Evolutionary conservation across 2,329 filamentous ascomycete species (phyloP), one percentile per base, ranked within the genome.

Genomic region (Fusarium anguioides): DNA sequence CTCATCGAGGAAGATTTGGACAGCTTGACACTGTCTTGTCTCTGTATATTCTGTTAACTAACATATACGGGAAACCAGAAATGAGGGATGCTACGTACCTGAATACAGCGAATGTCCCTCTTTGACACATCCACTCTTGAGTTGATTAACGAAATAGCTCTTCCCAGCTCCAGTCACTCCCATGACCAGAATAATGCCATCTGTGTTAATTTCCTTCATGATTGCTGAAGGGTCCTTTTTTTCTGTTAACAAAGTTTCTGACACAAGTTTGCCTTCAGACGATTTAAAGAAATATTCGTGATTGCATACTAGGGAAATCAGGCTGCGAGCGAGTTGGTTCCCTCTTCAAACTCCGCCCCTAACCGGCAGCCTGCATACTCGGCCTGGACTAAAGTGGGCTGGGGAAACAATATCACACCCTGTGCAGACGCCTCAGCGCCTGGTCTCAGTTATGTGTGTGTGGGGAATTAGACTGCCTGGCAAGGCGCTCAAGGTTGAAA

Each of bases 131-230:
- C 27, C 6, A 5, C 21, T 24, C 8, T 51, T 51, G 0, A 51
- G 27, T 9, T 36, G 49, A 8, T 52, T 52, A 1, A 52, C 12
- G 6, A 52, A 36, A 37, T 52, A 52, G 21, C 49, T 52, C 11
- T 52, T 52, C 0, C 49, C 49, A 11, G 49, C 49, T 12, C 49
- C 49, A 1, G 49, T 52, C 15, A 45, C 49, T 18, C 49, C 49
- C 49, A 52, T 52, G 1, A 52, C 15, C 4, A 52, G 15, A 17
- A 52, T 52, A 8, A 52, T 18, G 5, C 51, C 51, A 8, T 54
- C 42, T 9, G 9, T 49, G 9, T 6, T 7, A 17, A n/a, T n/a
- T n/a, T 33, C 20, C 3, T 52, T 29, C 12, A 44, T 44, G 11
- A 14, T 44, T 3, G 4, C 14, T 27, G n/a, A n/a, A n/a, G n/a